phyloP scores from a whole-genome alignment of 805 yeast species.

The Hanseniaspora vineae region DNA sequence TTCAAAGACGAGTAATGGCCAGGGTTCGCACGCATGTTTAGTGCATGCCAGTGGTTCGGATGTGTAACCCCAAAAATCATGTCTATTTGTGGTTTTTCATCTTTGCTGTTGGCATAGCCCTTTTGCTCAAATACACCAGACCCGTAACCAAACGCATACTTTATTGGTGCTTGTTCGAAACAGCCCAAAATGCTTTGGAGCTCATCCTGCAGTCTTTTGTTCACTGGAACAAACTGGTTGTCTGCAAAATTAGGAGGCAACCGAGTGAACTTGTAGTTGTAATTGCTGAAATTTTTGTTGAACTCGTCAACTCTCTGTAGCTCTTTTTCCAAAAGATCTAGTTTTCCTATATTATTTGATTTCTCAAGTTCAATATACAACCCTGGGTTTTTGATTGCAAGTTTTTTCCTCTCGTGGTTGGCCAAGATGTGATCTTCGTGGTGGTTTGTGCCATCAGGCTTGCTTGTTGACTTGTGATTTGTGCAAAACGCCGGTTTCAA shows the following conservation, averaged over 20 bases:
- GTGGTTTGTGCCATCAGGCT: no score
- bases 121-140: constrained; percentile 84
- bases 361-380: no score
- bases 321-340: constrained; percentile 16
- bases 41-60: constrained; percentile 63
- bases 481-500: no score
- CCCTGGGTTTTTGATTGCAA: no score
- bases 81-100: constrained; percentile 62
- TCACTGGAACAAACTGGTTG: constrained; percentile 43
- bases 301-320: constrained; percentile 14
- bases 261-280: constrained; percentile 23
- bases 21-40: constrained; percentile 54
- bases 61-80: constrained; percentile 70
- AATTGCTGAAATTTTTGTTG: constrained; percentile 16
- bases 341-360: not conserved
- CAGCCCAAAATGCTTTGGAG: constrained; percentile 37
- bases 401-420: no score
- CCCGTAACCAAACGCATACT: constrained; percentile 86
- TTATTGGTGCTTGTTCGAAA: constrained; percentile 53
- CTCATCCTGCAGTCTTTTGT: constrained; percentile 29
- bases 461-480: no score
- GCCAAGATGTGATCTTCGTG: no score
- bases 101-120: constrained; percentile 21
- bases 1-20: constrained; percentile 66
- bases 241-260: constrained; percentile 46